Evolutionary conservation across 768 basidiomycete species (phyloP).

Genomic region (Lactarius sanguifluus): DNA sequence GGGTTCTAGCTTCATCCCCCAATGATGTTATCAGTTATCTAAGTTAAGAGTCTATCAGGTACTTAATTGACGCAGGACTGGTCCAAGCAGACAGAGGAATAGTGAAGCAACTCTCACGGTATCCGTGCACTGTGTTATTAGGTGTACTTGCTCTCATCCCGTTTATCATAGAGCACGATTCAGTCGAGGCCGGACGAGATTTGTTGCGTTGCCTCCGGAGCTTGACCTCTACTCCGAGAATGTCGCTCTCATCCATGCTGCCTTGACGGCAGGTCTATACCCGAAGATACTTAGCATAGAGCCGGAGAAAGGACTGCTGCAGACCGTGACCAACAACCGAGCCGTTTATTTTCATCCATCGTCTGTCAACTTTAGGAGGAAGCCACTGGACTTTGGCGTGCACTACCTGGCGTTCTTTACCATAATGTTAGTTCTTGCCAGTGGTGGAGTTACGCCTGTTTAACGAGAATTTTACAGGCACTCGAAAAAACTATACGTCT

Average conservation of each 20-base stretch:
- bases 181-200: conserved; percentile 69
- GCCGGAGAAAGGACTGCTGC: conserved; percentile 55
- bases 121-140: conserved; percentile 16
- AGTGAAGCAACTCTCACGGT: conserved; percentile 71
- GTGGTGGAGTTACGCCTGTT: neutral
- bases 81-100: conserved; percentile 66
- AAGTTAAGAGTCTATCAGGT: conserved; percentile 43
- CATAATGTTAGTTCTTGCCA: conserved; percentile 58
- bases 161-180: conserved; percentile 59
- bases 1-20: conserved; percentile 8
- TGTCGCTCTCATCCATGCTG: conserved; percentile 68
- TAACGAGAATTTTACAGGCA: conserved; percentile 55
- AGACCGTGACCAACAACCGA: conserved; percentile 82
- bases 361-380: conserved; percentile 82
- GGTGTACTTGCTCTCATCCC: neutral
- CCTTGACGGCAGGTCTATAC: conserved; percentile 83
- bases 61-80: conserved; percentile 86
- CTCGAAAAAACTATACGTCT: conserved; percentile 88
- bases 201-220: conserved; percentile 70
- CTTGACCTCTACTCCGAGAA: conserved; percentile 70
- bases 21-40: conserved; percentile 11
- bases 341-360: conserved; percentile 81
- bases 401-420: conserved; percentile 85
- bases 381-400: conserved; percentile 65
- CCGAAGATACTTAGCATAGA: conserved; percentile 87